Evolutionary conservation across 2,329 filamentous ascomycete genomes (phyloP).

Genomic region (Fusarium denticulatum): DNA sequence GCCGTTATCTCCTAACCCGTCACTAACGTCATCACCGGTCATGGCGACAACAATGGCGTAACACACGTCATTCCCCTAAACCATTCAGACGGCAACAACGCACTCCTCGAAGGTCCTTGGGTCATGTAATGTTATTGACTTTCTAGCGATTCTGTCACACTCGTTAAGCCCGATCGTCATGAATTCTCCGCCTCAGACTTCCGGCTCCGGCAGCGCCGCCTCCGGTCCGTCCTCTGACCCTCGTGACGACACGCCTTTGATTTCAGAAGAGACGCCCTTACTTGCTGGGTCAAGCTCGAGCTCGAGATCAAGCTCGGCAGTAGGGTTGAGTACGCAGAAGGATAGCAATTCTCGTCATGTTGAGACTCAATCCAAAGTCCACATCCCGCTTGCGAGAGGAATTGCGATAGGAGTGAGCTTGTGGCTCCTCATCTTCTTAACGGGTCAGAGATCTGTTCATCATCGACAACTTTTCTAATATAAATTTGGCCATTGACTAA

Average conservation of each 20-base stretch:
- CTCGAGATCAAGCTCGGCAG: slow-evolving; percentile 10
- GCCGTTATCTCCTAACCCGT: no score
- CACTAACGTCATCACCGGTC: slow-evolving; percentile 8
- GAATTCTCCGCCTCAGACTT: slow-evolving; percentile 2
- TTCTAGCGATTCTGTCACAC: not conserved
- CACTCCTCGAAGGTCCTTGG: not conserved
- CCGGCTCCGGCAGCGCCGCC: slow-evolving; percentile 11
- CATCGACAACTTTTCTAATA: not conserved
- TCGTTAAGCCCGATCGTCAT: not conserved
- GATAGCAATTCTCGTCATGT: not conserved
- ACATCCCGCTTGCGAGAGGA: slow-evolving; percentile 48
- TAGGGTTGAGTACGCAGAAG: not conserved
- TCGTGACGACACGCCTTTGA: not conserved
- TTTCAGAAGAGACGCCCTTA: slow-evolving; percentile 39
- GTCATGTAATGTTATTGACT: not conserved
- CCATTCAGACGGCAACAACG: not conserved
- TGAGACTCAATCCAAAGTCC: slow-evolving; percentile 24
- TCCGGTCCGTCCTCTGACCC: slow-evolving; percentile 8
- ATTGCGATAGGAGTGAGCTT: slow-evolving; percentile 55
- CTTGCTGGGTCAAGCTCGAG: slow-evolving; percentile 13
- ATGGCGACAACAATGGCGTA: slow-evolving; percentile 7
- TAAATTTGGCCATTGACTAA: not conserved
- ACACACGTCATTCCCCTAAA: not conserved
- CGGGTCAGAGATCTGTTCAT: slow-evolving; percentile 27
- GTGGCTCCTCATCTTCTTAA: slow-evolving; percentile 44